These are phyloP conservation scores for Colletotrichum zoysiae DNA, from an alignment of 2,329 filamentous ascomycete genomes.

Conservation along the genomic window DNA sequence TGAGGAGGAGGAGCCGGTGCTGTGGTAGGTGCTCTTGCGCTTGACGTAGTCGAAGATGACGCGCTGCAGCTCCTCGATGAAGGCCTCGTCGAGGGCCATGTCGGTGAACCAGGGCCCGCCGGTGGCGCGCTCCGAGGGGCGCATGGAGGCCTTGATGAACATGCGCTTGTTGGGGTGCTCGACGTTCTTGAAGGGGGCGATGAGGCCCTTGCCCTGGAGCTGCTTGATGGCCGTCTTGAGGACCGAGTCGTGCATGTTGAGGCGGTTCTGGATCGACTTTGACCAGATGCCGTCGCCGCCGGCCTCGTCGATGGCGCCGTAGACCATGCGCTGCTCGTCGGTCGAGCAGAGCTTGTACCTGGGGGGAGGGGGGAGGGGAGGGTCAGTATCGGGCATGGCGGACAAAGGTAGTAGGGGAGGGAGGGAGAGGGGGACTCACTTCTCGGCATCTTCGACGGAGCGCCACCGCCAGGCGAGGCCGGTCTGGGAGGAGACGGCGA, in stretches of 20 bases:
- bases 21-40: constrained; percentile 76
- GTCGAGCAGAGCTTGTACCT: constrained; percentile 72
- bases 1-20: constrained; percentile 49
- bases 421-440: constrained; percentile 56
- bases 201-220: constrained; percentile 83
- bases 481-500: constrained; percentile 58
- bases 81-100: constrained; percentile 87
- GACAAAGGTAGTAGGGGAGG: neutral
- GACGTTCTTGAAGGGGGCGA: constrained; percentile 91
- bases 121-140: constrained; percentile 89
- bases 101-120: constrained; percentile 97
- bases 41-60: constrained; percentile 82
- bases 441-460: constrained; percentile 70
- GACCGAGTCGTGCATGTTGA: constrained; percentile 86
- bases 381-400: neutral
- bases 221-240: constrained; percentile 86
- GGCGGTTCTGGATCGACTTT: constrained; percentile 82
- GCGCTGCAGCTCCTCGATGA: constrained; percentile 82
- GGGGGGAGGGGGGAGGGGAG: neutral
- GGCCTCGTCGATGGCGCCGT: constrained; percentile 88
- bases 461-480: constrained; percentile 70
- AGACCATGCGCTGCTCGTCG: constrained; percentile 86
- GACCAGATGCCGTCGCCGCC: constrained; percentile 92
- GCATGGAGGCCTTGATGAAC: constrained; percentile 90
- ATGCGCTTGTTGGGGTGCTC: constrained; percentile 93